Evolutionary conservation across 108 stramenopile species (phyloP).

Genomic region (Fragilariopsis cylindrus): DNA sequence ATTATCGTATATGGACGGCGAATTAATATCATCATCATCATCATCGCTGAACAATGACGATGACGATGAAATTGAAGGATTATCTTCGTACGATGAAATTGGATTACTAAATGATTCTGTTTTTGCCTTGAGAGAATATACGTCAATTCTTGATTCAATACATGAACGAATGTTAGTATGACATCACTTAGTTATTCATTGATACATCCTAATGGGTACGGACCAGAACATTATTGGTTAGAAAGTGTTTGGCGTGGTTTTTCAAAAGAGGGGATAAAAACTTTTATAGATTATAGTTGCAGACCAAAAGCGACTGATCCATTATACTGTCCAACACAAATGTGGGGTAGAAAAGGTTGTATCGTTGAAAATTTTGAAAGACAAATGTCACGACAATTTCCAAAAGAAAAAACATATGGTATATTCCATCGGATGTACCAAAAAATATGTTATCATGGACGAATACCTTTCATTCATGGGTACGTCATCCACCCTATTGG

Average conservation of each 20-base stretch:
- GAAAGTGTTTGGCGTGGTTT: slow-evolving; percentile 26
- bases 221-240: slow-evolving; percentile 8
- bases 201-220: neutral
- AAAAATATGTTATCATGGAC: neutral
- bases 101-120: slow-evolving; percentile 21
- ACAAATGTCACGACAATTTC: neutral
- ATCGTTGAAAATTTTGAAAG: slow-evolving; percentile 25
- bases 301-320: slow-evolving; percentile 3
- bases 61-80: neutral
- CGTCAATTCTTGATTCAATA: slow-evolving; percentile 4
- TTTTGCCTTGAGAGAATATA: slow-evolving; percentile 19
- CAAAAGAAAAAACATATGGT: neutral
- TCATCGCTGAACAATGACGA: neutral
- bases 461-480: slow-evolving; percentile 2
- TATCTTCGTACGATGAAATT: neutral
- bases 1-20: neutral
- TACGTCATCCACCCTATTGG: slow-evolving; percentile 15
- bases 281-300: slow-evolving; percentile 20
- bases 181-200: neutral
- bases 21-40: neutral
- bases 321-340: neutral
- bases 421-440: slow-evolving; percentile 11
- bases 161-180: slow-evolving; percentile 3
- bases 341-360: slow-evolving; percentile 10
- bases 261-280: neutral